Evolutionary conservation across 352 stramenopile genomes (phyloP).

Genomic region (Pythium sp.): DNA sequence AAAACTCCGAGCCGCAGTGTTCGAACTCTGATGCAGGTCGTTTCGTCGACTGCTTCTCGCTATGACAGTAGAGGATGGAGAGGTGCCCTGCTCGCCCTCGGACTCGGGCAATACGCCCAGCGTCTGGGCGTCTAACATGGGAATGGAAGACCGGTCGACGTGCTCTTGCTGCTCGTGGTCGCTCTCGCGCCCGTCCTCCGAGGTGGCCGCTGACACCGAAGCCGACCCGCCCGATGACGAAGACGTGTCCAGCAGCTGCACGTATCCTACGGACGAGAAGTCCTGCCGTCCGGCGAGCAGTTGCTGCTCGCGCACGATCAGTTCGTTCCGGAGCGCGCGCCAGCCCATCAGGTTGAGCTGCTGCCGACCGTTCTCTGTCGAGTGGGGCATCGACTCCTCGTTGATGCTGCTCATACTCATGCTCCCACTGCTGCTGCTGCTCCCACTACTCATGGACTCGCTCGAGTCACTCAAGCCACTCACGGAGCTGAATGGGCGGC

Average conservation of each 20-base stretch:
- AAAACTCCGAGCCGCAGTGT: not conserved
- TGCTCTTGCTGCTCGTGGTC: slow-evolving; percentile 5
- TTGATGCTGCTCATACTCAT: slow-evolving; percentile 6
- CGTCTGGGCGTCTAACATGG: not conserved
- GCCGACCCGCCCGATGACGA: slow-evolving; percentile 10
- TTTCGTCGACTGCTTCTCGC: not conserved
- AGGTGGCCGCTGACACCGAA: slow-evolving; percentile 4
- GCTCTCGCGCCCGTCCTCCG: slow-evolving; percentile 13
- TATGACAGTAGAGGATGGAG: not conserved
- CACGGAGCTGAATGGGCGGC: not conserved
- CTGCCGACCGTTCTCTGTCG: not conserved
- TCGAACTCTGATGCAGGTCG: not conserved
- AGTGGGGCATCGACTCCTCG: not conserved
- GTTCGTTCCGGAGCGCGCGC: slow-evolving; percentile 45
- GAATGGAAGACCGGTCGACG: not conserved
- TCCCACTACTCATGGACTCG: slow-evolving; percentile 4
- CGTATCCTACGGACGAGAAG: slow-evolving; percentile 31
- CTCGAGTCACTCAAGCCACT: slow-evolving; percentile 15
- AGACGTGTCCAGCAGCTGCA: slow-evolving; percentile 50
- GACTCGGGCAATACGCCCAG: not conserved
- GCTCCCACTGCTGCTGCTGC: slow-evolving; percentile 15
- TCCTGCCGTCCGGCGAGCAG: slow-evolving; percentile 33
- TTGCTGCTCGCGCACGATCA: slow-evolving; percentile 54
- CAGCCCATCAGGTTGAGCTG: slow-evolving; percentile 60
- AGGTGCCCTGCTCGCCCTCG: not conserved